Base-by-base conservation (phyloP, 192 early-diverging fungal genomes). In the Fimicolochytrium jonesii region DNA sequence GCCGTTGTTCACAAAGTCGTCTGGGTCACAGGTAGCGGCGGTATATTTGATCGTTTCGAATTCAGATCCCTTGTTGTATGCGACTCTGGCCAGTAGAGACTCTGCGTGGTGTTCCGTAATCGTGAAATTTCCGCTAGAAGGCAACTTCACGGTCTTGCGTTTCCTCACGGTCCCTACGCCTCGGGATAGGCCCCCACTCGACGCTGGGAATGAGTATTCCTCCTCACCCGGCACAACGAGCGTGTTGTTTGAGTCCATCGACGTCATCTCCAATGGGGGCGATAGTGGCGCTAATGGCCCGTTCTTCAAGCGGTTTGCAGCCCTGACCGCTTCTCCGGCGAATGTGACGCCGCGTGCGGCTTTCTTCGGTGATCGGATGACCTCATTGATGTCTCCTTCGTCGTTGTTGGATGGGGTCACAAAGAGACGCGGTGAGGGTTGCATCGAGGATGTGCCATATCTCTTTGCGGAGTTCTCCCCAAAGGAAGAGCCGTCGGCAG, bases 41-140 rank as follows among this genome's bases (percentile, higher is more conserved):
- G 88, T 88, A 57, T 89, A 89, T 7, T 83, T 69, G 71, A 87
- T 74, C 56, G 90, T 83, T 13, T 86, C 87, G 46, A 91, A 93
- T 75, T 95, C 93, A 44, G 85, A 78, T 34, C 81, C 82, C 0
- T 85, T 83, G 45, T 73, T 72, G 6, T 69, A 66, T 15, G 71
- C 78, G 30, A 77, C 66, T 26, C 46, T 47, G 11, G 61, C 37
- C 23, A 62, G 55, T 7, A 70, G 47, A 13, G 46, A 28, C 23
- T 67, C 54, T 0, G 73, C 52, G 13, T 70, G 53, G 15, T 53
- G 67, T 23, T 47, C 54, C n/a, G 56, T 56, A 31, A 74, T 67
- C 1, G 55, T 54, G 32, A 74, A 64, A 48, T 74, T 74, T 18
- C 73, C 73, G 15, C 28, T 22, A 6, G 59, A 55, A 31, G 52